phyloP scores from a whole-genome alignment of 352 stramenopile genomes.

The Phytophthora chlamydospora region DNA sequence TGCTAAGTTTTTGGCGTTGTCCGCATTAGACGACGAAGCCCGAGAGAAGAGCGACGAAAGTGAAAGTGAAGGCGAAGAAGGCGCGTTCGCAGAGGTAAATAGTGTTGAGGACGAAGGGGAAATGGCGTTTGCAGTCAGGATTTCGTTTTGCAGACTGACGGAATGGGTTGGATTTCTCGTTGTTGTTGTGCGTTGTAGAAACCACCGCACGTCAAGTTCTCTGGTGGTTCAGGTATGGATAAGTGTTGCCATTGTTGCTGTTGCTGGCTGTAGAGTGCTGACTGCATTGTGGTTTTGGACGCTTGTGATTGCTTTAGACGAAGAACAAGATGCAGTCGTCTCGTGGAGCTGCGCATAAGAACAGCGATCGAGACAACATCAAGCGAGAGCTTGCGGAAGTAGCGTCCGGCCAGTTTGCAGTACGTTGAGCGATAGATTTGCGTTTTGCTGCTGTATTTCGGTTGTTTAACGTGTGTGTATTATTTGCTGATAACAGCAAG shows the following conservation, averaged over 20 bases:
- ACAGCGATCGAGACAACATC: constrained; percentile 16
- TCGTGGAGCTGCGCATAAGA: constrained; percentile 29
- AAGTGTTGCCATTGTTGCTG: background rate
- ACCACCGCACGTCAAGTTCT: background rate
- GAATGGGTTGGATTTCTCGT: background rate
- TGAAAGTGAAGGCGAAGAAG: constrained; percentile 23
- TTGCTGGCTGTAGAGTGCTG: background rate
- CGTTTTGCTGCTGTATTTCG: background rate
- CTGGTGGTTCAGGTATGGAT: constrained; percentile 11
- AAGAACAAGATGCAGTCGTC: constrained; percentile 13
- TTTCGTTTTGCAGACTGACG: background rate
- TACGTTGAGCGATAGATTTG: constrained; percentile 1
- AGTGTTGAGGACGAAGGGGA: background rate
- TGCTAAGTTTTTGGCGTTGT: background rate
- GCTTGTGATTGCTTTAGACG: constrained; percentile 4
- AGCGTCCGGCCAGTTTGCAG: constrained; percentile 6
- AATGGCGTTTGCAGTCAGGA: too few relatives aligned
- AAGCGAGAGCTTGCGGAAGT: constrained; percentile 11
- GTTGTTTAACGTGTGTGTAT: constrained; percentile 2
- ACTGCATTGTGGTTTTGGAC: constrained; percentile 4
- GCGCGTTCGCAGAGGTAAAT: constrained; percentile 20
- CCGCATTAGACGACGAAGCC: constrained; percentile 1
- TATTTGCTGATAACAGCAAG: constrained; percentile 31
- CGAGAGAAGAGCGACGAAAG: constrained; percentile 14
- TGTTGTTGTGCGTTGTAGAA: constrained; percentile 17